These are phyloP conservation scores for Aureobasidium vineae DNA, from an alignment of 2,329 filamentous ascomycete species.

Conservation along the genomic window DNA sequence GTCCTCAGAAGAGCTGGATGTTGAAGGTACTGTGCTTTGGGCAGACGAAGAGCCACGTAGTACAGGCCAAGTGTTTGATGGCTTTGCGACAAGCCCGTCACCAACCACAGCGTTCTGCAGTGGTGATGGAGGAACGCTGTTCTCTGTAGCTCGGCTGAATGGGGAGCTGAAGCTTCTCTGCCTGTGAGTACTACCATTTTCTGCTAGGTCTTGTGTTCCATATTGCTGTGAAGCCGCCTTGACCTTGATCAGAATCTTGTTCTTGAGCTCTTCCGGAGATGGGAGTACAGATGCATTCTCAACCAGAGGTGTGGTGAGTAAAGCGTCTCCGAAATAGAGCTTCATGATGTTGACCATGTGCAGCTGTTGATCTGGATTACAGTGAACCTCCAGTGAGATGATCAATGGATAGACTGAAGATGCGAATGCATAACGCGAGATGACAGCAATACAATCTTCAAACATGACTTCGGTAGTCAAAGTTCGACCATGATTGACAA, in stretches of 20 bases:
- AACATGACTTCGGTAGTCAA: constrained; percentile 88
- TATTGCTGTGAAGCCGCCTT: constrained; percentile 68
- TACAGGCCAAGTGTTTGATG: constrained; percentile 49
- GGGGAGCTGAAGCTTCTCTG: constrained; percentile 75
- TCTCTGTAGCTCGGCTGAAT: constrained; percentile 61
- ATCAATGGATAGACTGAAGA: constrained; percentile 86
- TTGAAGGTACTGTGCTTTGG: constrained; percentile 55
- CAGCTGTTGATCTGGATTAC: constrained; percentile 75
- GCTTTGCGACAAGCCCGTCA: neutral
- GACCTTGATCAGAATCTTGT: constrained; percentile 88
- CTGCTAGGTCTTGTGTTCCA: constrained; percentile 25
- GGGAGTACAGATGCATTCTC: constrained; percentile 68
- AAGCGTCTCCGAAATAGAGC: constrained; percentile 73
- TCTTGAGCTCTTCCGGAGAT: constrained; percentile 78
- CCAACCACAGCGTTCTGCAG: constrained; percentile 7
- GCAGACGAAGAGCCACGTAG: constrained; percentile 57
- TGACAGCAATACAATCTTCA: constrained; percentile 84
- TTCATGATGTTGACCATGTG: constrained; percentile 90
- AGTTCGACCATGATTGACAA: constrained; percentile 87
- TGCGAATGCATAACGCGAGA: constrained; percentile 91
- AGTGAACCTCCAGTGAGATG: constrained; percentile 95
- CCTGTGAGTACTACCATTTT: constrained; percentile 39
- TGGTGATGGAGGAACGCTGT: constrained; percentile 48
- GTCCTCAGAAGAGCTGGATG: constrained; percentile 68
- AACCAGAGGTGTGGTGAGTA: constrained; percentile 74